Conservation (phyloP, 495 filamentous ascomycete genomes). For the Symbiotaphrina buchneri region DNA sequence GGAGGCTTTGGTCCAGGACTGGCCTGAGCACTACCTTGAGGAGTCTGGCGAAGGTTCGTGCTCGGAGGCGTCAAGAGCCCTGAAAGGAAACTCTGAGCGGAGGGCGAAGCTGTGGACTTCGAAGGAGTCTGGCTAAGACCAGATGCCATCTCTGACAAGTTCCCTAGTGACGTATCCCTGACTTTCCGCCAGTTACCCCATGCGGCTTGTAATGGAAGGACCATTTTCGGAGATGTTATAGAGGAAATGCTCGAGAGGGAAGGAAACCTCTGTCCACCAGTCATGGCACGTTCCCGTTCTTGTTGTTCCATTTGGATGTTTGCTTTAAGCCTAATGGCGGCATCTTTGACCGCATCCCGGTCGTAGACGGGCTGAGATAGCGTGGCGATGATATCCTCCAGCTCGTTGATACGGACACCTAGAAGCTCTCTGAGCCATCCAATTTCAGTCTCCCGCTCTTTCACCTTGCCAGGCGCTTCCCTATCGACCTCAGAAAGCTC, state of each 20-base stretch:
- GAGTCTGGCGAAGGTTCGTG: constrained; percentile 36
- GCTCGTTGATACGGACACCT: constrained; percentile 69
- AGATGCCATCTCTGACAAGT: constrained; percentile 19
- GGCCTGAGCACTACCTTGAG: constrained; percentile 6
- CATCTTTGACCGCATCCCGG: constrained; percentile 55
- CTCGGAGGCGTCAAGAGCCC: constrained; percentile 70
- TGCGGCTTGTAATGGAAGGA: constrained; percentile 57
- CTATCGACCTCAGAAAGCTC: constrained; percentile 39
- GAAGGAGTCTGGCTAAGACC: constrained; percentile 24
- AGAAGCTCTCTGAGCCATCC: constrained; percentile 87
- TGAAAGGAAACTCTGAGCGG: constrained; percentile 30
- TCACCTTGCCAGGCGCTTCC: constrained; percentile 57
- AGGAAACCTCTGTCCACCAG: constrained; percentile 23
- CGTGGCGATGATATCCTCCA: constrained; percentile 73
- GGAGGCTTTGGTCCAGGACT: constrained; percentile 6
- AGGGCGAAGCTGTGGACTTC: constrained; percentile 28
- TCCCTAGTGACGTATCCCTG: constrained; percentile 19
- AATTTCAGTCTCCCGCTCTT: constrained; percentile 82
- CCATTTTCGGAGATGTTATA: constrained; percentile 50
- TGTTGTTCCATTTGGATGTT: constrained; percentile 96
- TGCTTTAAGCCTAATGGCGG: constrained; percentile 76
- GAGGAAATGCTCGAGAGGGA: constrained; percentile 34
- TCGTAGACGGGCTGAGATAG: constrained; percentile 55
- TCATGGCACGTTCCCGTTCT: constrained; percentile 52
- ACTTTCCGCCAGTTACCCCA: constrained; percentile 58